phyloP scores from a whole-genome alignment of 805 yeast species.

The Myxozyma mucilagina region DNA sequence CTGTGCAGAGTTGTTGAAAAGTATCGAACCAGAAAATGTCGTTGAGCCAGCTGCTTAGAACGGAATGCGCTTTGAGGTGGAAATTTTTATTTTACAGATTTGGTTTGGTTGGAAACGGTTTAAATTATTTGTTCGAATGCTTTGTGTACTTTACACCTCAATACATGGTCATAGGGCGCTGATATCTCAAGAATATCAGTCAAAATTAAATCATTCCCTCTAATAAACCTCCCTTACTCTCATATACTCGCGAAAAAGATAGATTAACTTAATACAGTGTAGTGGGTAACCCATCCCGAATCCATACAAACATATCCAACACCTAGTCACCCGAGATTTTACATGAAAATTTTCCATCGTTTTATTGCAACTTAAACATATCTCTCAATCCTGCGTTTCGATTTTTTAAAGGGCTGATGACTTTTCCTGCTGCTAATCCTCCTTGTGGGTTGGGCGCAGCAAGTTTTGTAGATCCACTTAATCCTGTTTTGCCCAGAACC shows the following conservation, averaged over 20 bases:
- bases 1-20: slow-evolving; percentile 4
- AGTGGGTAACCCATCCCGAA: not conserved
- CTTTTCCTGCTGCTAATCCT: slow-evolving; percentile 11
- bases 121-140: too few relatives aligned
- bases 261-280: not conserved
- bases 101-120: not conserved
- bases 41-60: not conserved
- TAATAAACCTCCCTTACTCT: too few relatives aligned
- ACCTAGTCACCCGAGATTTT: not conserved
- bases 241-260: too few relatives aligned
- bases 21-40: not conserved
- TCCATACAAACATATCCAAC: not conserved
- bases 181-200: too few relatives aligned
- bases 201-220: too few relatives aligned
- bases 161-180: too few relatives aligned
- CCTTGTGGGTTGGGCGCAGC: slow-evolving; percentile 23
- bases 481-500: not conserved
- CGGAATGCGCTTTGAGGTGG: not conserved
- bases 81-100: not conserved
- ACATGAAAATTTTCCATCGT: not conserved
- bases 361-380: slow-evolving; percentile 18
- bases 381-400: slow-evolving; percentile 24
- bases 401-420: slow-evolving; percentile 28
- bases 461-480: slow-evolving; percentile 1
- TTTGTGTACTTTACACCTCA: too few relatives aligned